Base-by-base conservation (phyloP, 208 protist species). In the Borovskyia barvae region DNA sequence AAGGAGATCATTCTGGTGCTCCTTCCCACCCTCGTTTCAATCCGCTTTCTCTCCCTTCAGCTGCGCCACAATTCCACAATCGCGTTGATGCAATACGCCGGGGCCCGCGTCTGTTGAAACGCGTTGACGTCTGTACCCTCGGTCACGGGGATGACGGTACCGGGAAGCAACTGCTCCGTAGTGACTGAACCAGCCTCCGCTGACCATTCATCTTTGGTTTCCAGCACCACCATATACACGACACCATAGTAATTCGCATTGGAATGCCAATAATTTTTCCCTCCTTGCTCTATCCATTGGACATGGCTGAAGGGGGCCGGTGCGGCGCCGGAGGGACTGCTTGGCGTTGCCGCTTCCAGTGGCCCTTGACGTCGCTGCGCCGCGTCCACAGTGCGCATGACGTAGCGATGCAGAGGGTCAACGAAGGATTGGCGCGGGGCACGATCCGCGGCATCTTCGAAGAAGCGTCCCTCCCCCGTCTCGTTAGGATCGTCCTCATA, bases 231-330 rank as follows among this genome's bases (percentile, higher is more conserved):
- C 39, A 70, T 71, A 56, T 86, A 78, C 30, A 87, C 56, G 12
- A 94, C 54, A 11, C 82, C 88, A 51, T 90, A 94, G 67, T 92
- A 90, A 37, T 48, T 50, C 47, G 75, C 63, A 26, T 66, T 50
- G 17, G 59, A 42, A 39, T 53, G 73, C 82, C 88, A 94, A 4
- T 69, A 77, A 33, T 94, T 90, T 2, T 15, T 29, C 32, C 63
- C 45, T 17, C 62, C 63, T n/a, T 50, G 25, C 20, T 56, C 47
- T 19, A 69, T 35, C 63, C 63, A 69, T 36, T 69, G 63, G 28
- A 69, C 53, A 26, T 69, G 63, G 28, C 53, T 62, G 30, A 69
- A 69, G 15, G 51, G n/a, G n/a, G 55, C 80, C 75, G 87, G 47
- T 84, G 67, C 15, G 2, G 48, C 14, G 56, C 32, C 33, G 29